Base-by-base conservation (phyloP, 2,329 filamentous ascomycete genomes). In the Phyllosticta capitalensis region DNA sequence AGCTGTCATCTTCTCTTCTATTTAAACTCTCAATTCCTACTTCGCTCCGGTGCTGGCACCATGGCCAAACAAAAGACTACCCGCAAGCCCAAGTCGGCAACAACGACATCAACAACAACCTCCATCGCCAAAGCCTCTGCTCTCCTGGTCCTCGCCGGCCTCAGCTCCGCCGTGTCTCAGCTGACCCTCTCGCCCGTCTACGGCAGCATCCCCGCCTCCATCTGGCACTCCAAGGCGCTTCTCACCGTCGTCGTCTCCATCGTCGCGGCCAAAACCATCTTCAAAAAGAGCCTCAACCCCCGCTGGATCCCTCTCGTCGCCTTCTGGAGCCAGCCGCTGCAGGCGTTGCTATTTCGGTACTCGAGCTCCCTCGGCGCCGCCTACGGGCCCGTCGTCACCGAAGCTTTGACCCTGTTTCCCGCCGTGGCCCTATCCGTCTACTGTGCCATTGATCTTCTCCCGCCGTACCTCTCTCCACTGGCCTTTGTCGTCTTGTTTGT, bases 121-220 rank as follows among this genome's bases (percentile, higher is more conserved):
- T 30, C 55, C 9, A 51, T 71, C 1, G 56, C 72, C 26, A 68
- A 66, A 50, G 72, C 73, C 53, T 64, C 65, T 59, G 69, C 67
- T 19, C 68, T 86, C 17, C 75, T 86, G 63, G 65, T 77, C 24
- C 75, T 88, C 52, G 79, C 83, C 9, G 88, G 85, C 52, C 69
- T 86, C 50, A 84, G 82, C 62, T 86, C 87, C 53, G 84, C 85
- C 63, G 82, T 87, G 61, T 92, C 89, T 0, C 84, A 90, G 69
- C 79, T 91, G 63, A 86, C 83, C 48, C 79, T 97, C 33, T 89
- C 90, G 20, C 94, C 94, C 1, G 88, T 95, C 10, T 97, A 95
- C 73, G 94, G 94, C 56, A 85, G 86, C 17, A 89, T 95, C 45
- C 89, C 92, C 1, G 79, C 90, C 0, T 81, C 83, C 1, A 78